Evolutionary conservation across 192 early-diverging fungal species (phyloP).

Genomic region (Coemansia sp.): DNA sequence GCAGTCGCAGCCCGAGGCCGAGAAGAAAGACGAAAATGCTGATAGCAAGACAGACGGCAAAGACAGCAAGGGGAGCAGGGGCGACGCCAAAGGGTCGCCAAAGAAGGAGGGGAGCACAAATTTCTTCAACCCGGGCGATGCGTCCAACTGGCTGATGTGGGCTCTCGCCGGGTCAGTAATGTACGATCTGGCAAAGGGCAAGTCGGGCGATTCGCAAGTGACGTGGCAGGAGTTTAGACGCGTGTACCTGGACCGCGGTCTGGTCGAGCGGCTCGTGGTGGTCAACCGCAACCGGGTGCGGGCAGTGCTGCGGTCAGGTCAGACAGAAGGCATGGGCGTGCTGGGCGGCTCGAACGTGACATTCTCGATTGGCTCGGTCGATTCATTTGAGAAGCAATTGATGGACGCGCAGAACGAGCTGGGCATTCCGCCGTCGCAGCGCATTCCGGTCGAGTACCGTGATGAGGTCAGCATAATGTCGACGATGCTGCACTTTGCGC

Average conservation of each 20-base stretch:
- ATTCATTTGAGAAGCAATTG: constrained; percentile 90
- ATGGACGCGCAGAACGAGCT: constrained; percentile 88
- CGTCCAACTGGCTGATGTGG: not conserved
- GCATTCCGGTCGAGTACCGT: constrained; percentile 88
- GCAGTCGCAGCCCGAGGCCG: not conserved
- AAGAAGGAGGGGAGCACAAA: constrained; percentile 36
- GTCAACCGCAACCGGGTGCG: constrained; percentile 83
- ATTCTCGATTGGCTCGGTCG: constrained; percentile 93
- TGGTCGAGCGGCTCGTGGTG: constrained; percentile 87
- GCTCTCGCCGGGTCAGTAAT: constrained; percentile 13
- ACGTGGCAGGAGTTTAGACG: constrained; percentile 92
- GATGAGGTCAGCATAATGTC: constrained; percentile 73
- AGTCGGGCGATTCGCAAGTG: constrained; percentile 58
- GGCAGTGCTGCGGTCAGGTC: constrained; percentile 59
- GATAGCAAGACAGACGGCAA: constrained; percentile 12
- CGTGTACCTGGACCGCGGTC: constrained; percentile 84
- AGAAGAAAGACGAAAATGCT: not conserved
- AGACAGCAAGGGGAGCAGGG: constrained; percentile 3
- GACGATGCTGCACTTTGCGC: constrained; percentile 86
- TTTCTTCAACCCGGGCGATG: constrained; percentile 27
- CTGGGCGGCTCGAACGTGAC: constrained; percentile 20
- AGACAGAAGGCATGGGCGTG: constrained; percentile 6
- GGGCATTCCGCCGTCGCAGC: constrained; percentile 81
- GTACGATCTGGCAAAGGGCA: constrained; percentile 4
- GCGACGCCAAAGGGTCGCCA: constrained; percentile 22